A percentile compares a stretch with the other conserved stretches of the same genome.
These are phyloP conservation scores for Chlorophyllum brunneum DNA, from an alignment of 768 basidiomycete genomes.

Conservation along the genomic window DNA sequence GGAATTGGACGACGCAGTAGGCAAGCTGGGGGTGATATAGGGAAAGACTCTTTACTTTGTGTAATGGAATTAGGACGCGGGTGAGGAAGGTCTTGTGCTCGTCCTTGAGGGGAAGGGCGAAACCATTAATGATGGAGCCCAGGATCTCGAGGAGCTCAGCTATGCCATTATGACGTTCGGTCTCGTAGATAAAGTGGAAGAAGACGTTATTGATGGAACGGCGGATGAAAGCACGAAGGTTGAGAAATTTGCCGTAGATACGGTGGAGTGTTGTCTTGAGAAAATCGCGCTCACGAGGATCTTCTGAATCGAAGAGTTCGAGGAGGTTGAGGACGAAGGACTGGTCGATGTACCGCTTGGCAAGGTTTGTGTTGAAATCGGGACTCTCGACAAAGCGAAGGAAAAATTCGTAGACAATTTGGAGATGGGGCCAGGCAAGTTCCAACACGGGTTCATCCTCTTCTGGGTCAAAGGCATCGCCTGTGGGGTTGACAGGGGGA, in stretches of 20 bases:
- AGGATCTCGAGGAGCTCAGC: constrained; percentile 97
- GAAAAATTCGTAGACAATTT: constrained; percentile 99
- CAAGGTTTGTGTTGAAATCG: constrained; percentile 97
- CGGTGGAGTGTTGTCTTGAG: constrained; percentile 98
- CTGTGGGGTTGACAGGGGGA: constrained; percentile 96
- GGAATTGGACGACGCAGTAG: constrained; percentile 98
- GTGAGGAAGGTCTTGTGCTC: constrained; percentile 99
- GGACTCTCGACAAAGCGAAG: constrained; percentile 96
- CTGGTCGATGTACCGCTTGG: constrained; percentile 97
- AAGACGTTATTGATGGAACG: constrained; percentile 99
- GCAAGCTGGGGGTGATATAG: constrained; percentile 99
- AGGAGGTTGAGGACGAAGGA: constrained; percentile 93
- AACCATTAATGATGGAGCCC: constrained; percentile 99
- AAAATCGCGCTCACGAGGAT: constrained; percentile 98
- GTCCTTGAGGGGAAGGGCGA: constrained; percentile 95
- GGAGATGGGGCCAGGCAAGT: constrained; percentile 98
- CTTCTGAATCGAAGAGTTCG: constrained; percentile 97
- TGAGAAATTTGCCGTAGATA: constrained; percentile 99
- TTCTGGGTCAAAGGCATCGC: constrained; percentile 98
- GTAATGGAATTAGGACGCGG: constrained; percentile 88
- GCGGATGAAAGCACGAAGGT: constrained; percentile 96
- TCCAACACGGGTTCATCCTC: constrained; percentile 99
- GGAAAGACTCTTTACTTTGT: constrained; percentile 97
- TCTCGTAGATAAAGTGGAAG: constrained; percentile 98
- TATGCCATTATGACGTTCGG: constrained; percentile 98